Evolutionary conservation across 768 basidiomycete species (phyloP), one percentile per base, ranked within the genome.

Genomic region (Baorangia bicolor): DNA sequence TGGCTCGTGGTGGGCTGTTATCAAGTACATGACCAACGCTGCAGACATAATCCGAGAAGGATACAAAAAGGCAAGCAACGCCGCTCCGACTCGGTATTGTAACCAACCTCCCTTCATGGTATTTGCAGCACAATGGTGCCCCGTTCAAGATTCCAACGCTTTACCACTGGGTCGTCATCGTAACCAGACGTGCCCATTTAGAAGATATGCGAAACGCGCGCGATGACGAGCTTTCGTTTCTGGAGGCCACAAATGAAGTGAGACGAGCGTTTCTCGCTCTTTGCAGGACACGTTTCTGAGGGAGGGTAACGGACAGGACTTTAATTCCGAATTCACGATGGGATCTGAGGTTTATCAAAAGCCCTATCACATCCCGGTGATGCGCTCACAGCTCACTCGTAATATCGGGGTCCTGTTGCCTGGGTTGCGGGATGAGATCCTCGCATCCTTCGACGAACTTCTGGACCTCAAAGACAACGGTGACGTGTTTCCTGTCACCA

Each of bases 341-440:
- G 73, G 74, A 0, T 52, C 58, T 2, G 64, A 72, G 21, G 43
- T 76, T 28, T 25, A 52, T 18, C 31, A 67, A 1, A 62, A 73
- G 52, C 31, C 33, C 12, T 75, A 73, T 44, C 74, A 75, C 37
- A 38, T 64, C 3, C 25, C 30, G 2, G 56, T 72, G 31, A 38
- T 73, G 18, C 68, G 67, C 21, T 49, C 52, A 9, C 59, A 67
- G 21, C 64, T 78, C 9, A 69, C 77, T 12, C 69, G 78, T 13
- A 74, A 74, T 40, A 67, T 82, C 8, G 66, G 65, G 2, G 50
- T 45, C 3, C 59, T 74, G 10, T 77, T 79, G 49, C 68, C 75
- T 2, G 73, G 74, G 20, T 58, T 83, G 11, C 68, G 69, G 4
- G 75, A 80, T 28, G 84, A 85, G 59, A 69, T 82, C 27, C 37